Percentiles rank a stretch among this genome's conserved stretches.
phyloP scores from a whole-genome alignment of 768 basidiomycete genomes.

The Leccinum imitatum region DNA sequence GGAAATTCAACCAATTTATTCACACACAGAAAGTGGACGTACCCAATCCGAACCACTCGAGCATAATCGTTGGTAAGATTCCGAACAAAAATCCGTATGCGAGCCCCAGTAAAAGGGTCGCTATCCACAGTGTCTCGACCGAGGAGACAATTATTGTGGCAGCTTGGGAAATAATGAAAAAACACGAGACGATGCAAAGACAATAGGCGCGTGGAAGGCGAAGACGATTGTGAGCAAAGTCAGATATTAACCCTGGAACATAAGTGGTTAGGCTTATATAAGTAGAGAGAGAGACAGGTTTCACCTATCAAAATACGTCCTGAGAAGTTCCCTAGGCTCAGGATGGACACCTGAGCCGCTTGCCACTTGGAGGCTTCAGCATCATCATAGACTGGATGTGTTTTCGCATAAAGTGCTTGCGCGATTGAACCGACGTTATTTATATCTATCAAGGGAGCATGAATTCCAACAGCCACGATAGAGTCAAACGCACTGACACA shows the following conservation, averaged over 20 bases:
- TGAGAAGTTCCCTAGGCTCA: slow-evolving; percentile 78
- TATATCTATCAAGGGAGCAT: slow-evolving; percentile 50
- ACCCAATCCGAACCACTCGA: slow-evolving; percentile 92
- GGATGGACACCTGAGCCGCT: slow-evolving; percentile 77
- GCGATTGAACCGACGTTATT: slow-evolving; percentile 86
- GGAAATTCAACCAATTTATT: not conserved
- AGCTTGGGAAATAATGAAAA: slow-evolving; percentile 75
- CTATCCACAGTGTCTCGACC: slow-evolving; percentile 62
- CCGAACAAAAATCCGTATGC: slow-evolving; percentile 77
- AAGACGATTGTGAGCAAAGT: slow-evolving; percentile 56
- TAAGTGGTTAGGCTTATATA: not conserved
- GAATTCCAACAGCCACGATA: not conserved
- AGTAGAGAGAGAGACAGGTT: not conserved
- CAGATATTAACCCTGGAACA: slow-evolving; percentile 61
- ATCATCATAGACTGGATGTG: slow-evolving; percentile 63
- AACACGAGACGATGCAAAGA: slow-evolving; percentile 60
- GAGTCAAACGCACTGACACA: slow-evolving; percentile 49
- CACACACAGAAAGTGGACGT: slow-evolving; percentile 33
- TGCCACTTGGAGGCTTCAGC: slow-evolving; percentile 71
- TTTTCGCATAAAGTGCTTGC: slow-evolving; percentile 62
- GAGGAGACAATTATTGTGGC: slow-evolving; percentile 53
- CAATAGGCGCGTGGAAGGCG: slow-evolving; percentile 66
- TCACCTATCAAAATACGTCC: slow-evolving; percentile 78
- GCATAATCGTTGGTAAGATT: slow-evolving; percentile 67
- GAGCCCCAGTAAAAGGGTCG: slow-evolving; percentile 34